Evolutionary conservation across 768 basidiomycete genomes (phyloP).

Genomic region (Daedaleopsis sinensis): DNA sequence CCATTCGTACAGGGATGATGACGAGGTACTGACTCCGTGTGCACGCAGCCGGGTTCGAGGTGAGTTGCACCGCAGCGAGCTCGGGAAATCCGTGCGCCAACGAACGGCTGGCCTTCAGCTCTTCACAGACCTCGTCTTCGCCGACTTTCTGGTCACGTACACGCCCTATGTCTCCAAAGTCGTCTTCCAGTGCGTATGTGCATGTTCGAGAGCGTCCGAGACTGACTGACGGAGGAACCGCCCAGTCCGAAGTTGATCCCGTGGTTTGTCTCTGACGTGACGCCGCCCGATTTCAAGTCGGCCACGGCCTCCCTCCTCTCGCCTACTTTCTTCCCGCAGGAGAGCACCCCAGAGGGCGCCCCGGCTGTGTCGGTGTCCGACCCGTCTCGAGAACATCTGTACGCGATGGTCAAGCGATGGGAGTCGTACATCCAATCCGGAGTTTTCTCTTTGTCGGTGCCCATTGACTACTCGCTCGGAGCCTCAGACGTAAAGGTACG

Average conservation of each 20-base stretch:
- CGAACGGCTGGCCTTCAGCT: conserved; percentile 56
- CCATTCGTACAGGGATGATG: not conserved
- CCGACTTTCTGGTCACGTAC: conserved; percentile 89
- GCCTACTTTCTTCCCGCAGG: conserved; percentile 58
- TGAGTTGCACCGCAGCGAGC: conserved; percentile 30
- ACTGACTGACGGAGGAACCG: not conserved
- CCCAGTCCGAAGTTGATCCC: conserved; percentile 89
- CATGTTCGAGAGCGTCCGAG: too few relatives aligned
- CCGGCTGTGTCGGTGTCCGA: conserved; percentile 31
- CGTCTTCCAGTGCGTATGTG: conserved; percentile 79
- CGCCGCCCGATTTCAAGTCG: conserved; percentile 77
- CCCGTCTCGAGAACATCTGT: conserved; percentile 47
- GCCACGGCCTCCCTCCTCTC: conserved; percentile 62
- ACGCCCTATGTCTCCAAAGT: conserved; percentile 83
- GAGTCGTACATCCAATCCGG: conserved; percentile 67
- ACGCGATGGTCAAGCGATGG: conserved; percentile 73
- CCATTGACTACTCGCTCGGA: conserved; percentile 59
- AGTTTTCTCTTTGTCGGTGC: conserved; percentile 73
- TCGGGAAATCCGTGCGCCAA: not conserved
- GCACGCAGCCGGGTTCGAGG: conserved; percentile 85
- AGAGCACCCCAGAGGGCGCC: conserved; percentile 11
- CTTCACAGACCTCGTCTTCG: conserved; percentile 91
- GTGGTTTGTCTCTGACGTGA: conserved; percentile 97
- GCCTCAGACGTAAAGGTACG: conserved; percentile 37
- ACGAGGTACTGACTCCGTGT: not conserved